These are phyloP conservation scores for Hansenula sp. DNA, from an alignment of 1,139 yeast genomes.

Conservation along the genomic window DNA sequence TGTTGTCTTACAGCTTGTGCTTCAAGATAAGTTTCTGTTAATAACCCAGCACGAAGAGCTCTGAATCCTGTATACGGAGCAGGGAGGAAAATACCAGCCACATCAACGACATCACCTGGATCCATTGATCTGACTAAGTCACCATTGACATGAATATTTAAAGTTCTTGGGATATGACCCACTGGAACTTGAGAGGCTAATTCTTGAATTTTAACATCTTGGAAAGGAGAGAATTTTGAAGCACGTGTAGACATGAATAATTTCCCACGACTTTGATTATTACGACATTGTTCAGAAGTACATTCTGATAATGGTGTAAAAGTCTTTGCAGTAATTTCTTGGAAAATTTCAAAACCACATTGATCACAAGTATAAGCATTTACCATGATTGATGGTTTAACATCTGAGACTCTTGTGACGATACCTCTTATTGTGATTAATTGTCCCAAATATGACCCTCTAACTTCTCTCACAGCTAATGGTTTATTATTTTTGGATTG, in stretches of 20 bases:
- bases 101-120: conserved; percentile 95
- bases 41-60: conserved; percentile 85
- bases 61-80: conserved; percentile 93
- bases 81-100: conserved; percentile 90
- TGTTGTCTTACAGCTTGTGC: conserved; percentile 85
- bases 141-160: conserved; percentile 85
- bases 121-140: conserved; percentile 79
- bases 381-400: conserved; percentile 86
- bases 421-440: conserved; percentile 90
- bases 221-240: conserved; percentile 90
- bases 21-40: conserved; percentile 91
- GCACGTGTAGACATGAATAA: conserved; percentile 93
- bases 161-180: conserved; percentile 91
- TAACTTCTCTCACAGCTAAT: conserved; percentile 84
- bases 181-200: conserved; percentile 95
- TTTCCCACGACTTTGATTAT: conserved; percentile 83
- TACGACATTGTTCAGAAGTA: conserved; percentile 72
- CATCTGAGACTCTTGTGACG: conserved; percentile 93
- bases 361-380: conserved; percentile 97
- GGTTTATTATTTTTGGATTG: conserved; percentile 38
- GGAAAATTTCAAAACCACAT: conserved; percentile 96
- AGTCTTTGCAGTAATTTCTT: conserved; percentile 81
- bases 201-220: conserved; percentile 93
- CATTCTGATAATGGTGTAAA: conserved; percentile 87
- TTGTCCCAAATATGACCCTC: conserved; percentile 80